phyloP scores from a whole-genome alignment of 257 asterid species.

The Solanum tarijense region DNA sequence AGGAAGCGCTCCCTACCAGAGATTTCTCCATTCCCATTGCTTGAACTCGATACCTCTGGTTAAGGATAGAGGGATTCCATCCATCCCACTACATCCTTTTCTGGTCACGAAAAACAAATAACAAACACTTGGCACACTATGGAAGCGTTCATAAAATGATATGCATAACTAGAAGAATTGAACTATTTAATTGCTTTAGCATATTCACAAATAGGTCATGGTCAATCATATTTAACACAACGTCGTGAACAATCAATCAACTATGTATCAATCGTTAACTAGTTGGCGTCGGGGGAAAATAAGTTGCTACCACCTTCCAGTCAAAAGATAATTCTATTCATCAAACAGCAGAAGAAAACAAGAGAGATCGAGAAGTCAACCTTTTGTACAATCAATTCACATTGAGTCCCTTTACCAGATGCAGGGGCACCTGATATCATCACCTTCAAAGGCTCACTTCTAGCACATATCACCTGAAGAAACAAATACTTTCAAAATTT shows the following conservation, averaged over 20 bases:
- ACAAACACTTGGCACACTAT: neutral
- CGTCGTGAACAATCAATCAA: neutral
- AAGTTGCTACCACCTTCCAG: neutral
- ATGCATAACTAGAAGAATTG: neutral
- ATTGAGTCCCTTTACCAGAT: conserved; percentile 95
- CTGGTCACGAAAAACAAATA: neutral
- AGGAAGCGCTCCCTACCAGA: neutral
- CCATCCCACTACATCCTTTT: neutral
- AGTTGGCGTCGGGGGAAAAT: neutral
- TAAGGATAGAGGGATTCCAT: neutral
- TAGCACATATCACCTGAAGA: conserved; percentile 30
- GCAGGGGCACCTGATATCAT: conserved; percentile 98
- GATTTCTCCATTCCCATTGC: neutral
- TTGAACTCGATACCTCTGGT: neutral
- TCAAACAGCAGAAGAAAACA: neutral
- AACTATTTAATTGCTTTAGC: neutral
- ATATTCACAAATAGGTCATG: neutral
- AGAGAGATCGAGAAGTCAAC: conserved; percentile 8
- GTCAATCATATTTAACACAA: neutral
- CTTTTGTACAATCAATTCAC: conserved; percentile 82
- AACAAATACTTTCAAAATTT: neutral
- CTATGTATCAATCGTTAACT: neutral
- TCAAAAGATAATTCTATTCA: neutral
- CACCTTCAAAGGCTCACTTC: conserved; percentile 72
- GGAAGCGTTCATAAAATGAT: neutral